phyloP scores from a whole-genome alignment of 2,329 filamentous ascomycete species.

The Penicillium sp. region DNA sequence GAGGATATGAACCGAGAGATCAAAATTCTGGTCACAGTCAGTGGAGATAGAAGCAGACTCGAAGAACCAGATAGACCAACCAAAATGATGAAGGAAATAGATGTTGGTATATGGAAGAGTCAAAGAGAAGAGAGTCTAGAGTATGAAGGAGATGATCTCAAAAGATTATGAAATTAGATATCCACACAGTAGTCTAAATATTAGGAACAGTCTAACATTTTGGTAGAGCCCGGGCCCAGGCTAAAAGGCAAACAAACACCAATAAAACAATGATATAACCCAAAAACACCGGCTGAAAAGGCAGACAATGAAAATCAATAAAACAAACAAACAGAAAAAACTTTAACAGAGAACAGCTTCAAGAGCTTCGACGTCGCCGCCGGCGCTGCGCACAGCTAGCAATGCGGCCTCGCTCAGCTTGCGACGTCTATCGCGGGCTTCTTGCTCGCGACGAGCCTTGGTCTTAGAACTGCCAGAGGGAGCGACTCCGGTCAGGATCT shows the following conservation, averaged over 20 bases:
- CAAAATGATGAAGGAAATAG: not conserved
- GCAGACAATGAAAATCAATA: slow-evolving; percentile 14
- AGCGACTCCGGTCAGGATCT: slow-evolving; percentile 86
- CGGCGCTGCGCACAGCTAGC: slow-evolving; percentile 46
- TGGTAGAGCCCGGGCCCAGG: slow-evolving; percentile 13
- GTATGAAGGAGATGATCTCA: slow-evolving; percentile 8
- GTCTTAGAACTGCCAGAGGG: slow-evolving; percentile 91
- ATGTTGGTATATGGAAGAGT: not conserved
- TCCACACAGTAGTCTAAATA: slow-evolving; percentile 20
- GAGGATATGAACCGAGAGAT: not conserved
- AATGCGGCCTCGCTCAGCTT: slow-evolving; percentile 46
- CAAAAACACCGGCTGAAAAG: slow-evolving; percentile 24
- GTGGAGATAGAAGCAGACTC: not conserved
- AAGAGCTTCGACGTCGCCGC: slow-evolving; percentile 48
- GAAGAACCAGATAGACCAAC: not conserved
- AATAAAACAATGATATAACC: slow-evolving; percentile 26
- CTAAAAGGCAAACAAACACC: slow-evolving; percentile 22
- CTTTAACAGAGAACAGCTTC: slow-evolving; percentile 42
- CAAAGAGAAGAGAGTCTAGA: not conserved
- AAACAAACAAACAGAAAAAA: slow-evolving; percentile 9
- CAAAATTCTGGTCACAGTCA: not conserved
- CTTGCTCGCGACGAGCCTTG: slow-evolving; percentile 86
- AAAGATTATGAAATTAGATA: slow-evolving; percentile 18
- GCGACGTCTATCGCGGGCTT: slow-evolving; percentile 73
- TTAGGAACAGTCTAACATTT: slow-evolving; percentile 26